phyloP scores from a whole-genome alignment of 2,329 filamentous ascomycete genomes.

The Hypoxylon sp. region DNA sequence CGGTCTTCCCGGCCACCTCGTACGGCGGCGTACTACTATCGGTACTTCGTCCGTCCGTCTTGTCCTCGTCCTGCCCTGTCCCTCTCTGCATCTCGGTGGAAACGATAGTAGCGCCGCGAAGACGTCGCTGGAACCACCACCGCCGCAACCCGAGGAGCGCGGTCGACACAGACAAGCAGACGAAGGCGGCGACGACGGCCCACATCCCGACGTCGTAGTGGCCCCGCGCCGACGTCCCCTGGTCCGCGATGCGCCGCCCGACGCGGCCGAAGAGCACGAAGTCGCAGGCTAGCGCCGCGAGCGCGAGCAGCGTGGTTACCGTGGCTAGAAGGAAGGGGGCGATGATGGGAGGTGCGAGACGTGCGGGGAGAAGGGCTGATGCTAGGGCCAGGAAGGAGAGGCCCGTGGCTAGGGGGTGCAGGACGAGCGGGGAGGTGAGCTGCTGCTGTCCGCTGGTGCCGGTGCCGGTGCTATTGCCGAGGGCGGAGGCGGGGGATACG shows the following conservation, averaged over 20 bases:
- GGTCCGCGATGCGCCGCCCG: neutral
- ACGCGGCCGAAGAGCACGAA: slow-evolving; percentile 1
- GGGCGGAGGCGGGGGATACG: neutral
- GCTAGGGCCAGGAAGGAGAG: neutral
- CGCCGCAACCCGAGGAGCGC: neutral
- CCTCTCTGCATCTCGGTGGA: too few species aligned
- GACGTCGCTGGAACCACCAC: neutral
- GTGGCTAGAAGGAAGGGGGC: neutral
- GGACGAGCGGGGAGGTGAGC: neutral
- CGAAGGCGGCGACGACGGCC: neutral
- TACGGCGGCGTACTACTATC: neutral
- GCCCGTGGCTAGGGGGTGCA: neutral
- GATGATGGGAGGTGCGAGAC: neutral
- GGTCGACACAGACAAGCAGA: neutral
- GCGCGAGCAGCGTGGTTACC: neutral
- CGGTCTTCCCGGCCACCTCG: slow-evolving; percentile 2
- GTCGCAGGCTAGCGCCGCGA: slow-evolving; percentile 4
- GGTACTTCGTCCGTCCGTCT: neutral
- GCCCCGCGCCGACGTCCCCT: neutral
- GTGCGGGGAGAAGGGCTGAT: neutral
- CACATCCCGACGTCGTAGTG: slow-evolving; percentile 6
- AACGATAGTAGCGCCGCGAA: neutral
- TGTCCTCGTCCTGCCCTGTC: slow-evolving; percentile 2
- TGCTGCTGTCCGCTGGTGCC: neutral
- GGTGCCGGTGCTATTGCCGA: neutral